Evolutionary conservation across 768 basidiomycete genomes (phyloP), one percentile per base, ranked within the genome.

Genomic region (Leccinum subgranulosum): DNA sequence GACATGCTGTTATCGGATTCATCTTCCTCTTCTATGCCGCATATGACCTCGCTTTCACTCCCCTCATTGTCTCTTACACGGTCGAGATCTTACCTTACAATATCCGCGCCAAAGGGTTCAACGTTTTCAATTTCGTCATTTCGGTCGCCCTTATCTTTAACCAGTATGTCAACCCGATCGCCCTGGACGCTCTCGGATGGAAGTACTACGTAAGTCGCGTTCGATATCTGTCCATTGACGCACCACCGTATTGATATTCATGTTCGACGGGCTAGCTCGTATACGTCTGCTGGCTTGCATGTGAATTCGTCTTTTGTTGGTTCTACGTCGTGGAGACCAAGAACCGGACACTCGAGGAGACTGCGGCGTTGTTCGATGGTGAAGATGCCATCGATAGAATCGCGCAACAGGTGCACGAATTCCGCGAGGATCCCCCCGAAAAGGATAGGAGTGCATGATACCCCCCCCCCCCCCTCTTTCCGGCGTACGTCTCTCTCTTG

Each of bases 51-150:
- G 90, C 90, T 14, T 93, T 92, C 78, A 86, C 88, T 4, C 92
- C 93, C 9, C 86, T 94, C 58, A 87, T 92, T 63, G 86, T 93
- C 55, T 83, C 87, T 0, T 94, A 94, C 76, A 90, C 91, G 46
- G 81, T 94, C 61, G 94, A 96, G 73, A 94, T 95, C 73, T 76
- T 94, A 53, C 92, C 92, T 6, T 93, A 81, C 76, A 74, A 77
- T 29, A 77, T 94, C 56, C 91, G 92, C 71, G 91, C 91, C 62
- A 94, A 92, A 78, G 90, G 92, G 54, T 86, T 91, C 77, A 88
- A 81, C 62, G 66, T 93, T 55, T 90, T 93, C 79, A 88, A 84
- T 74, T 88, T 94, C 69, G 75, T 82, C 57, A 83, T 91, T 69
- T 90, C 89, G 12, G 63, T 87, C 55, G 81, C 91, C 6, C 84